Conservation (phyloP, 2,329 filamentous ascomycete species). For the Fusarium praegraminearum region DNA sequence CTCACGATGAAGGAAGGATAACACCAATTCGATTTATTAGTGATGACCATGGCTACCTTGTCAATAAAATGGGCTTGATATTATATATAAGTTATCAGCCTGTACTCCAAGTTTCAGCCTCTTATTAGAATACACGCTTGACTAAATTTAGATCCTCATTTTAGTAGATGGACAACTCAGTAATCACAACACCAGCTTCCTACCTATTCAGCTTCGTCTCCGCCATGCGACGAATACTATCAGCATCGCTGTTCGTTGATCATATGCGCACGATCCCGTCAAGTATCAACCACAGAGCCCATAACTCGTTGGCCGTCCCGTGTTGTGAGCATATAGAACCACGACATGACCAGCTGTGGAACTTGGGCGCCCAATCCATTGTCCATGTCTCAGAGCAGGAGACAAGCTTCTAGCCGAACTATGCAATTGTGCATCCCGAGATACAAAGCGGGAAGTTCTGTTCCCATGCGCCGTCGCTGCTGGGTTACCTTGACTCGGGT, state of each 20-base stretch:
- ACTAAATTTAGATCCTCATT: constrained; percentile 41
- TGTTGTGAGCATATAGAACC: constrained; percentile 29
- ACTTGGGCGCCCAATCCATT: constrained; percentile 36
- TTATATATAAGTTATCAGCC: constrained; percentile 22
- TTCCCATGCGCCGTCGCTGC: neutral
- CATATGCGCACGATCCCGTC: constrained; percentile 7
- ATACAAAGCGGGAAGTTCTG: constrained; percentile 7
- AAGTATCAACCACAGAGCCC: constrained; percentile 12
- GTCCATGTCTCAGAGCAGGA: constrained; percentile 28
- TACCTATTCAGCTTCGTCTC: constrained; percentile 14
- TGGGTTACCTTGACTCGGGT: constrained; percentile 22
- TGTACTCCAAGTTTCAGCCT: constrained; percentile 34
- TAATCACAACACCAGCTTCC: constrained; percentile 34
- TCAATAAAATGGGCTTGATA: constrained; percentile 18
- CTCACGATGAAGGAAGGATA: constrained; percentile 4
- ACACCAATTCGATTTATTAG: constrained; percentile 18
- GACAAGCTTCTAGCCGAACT: constrained; percentile 38
- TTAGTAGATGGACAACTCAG: constrained; percentile 12
- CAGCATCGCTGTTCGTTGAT: constrained; percentile 4
- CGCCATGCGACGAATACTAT: constrained; percentile 3
- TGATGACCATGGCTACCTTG: constrained; percentile 21
- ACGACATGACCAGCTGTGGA: constrained; percentile 36
- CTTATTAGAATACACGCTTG: constrained; percentile 2
- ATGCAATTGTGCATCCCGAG: constrained; percentile 27
- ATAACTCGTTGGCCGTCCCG: constrained; percentile 13